These are phyloP conservation scores for Cercophora scortea DNA, from an alignment of 495 filamentous ascomycete genomes.

Conservation along the genomic window DNA sequence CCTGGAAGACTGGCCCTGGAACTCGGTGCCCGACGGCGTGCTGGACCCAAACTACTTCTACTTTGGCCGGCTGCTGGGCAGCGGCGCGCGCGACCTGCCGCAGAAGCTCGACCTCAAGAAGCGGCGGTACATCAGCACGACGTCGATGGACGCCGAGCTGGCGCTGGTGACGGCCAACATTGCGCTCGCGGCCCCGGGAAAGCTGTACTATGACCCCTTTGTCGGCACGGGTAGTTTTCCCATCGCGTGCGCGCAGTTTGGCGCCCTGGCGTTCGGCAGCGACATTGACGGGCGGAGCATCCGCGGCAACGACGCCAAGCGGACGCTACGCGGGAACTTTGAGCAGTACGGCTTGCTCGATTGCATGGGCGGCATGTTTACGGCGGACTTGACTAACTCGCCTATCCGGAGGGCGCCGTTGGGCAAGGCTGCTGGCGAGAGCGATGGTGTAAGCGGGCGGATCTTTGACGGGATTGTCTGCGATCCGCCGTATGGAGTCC, in stretches of 20 bases:
- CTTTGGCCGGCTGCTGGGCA: conserved; percentile 61
- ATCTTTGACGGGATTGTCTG: conserved; percentile 90
- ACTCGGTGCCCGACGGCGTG: conserved; percentile 32
- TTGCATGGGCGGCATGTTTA: conserved; percentile 65
- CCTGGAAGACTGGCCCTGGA: conserved; percentile 66
- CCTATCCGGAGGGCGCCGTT: conserved; percentile 50
- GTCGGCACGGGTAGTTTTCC: conserved; percentile 90
- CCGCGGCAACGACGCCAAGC: conserved; percentile 50
- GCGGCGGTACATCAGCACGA: conserved; percentile 85
- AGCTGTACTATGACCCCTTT: conserved; percentile 87
- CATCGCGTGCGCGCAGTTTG: conserved; percentile 82
- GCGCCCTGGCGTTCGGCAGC: conserved; percentile 68
- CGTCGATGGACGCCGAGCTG: conserved; percentile 92
- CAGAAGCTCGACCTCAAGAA: conserved; percentile 85
- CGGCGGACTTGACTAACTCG: conserved; percentile 83
- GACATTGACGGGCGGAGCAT: conserved; percentile 91
- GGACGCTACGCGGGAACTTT: conserved; percentile 65
- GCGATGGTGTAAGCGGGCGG: conserved; percentile 26
- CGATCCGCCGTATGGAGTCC: conserved; percentile 95
- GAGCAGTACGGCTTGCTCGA: conserved; percentile 66
- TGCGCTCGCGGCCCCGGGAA: conserved; percentile 70
- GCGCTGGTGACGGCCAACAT: conserved; percentile 90
- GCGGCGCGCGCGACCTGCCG: conserved; percentile 56
- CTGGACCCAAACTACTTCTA: conserved; percentile 53
- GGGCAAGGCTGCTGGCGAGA: neutral